A percentile compares a stretch with the other conserved stretches of the same genome.
These are phyloP conservation scores for Cladosporium sphaerospermum DNA, from an alignment of 2,329 filamentous ascomycete species.

Conservation along the genomic window DNA sequence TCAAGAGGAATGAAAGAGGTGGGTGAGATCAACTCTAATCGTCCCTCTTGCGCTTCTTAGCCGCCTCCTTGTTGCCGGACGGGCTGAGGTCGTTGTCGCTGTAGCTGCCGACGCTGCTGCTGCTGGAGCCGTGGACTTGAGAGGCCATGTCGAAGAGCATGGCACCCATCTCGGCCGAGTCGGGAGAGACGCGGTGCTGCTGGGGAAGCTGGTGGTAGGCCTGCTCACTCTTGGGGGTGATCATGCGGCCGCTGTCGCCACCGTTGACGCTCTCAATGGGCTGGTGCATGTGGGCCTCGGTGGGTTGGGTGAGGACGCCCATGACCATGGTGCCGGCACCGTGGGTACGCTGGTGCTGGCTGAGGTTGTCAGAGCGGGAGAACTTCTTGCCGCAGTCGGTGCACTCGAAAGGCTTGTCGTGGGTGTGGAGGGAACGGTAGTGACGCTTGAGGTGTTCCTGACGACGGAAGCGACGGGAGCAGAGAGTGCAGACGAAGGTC, in stretches of 20 bases:
- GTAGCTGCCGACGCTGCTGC: conserved; percentile 33
- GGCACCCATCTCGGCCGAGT: conserved; percentile 63
- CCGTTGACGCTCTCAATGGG: conserved; percentile 30
- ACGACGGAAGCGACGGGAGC: conserved; percentile 93
- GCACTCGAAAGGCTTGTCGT: conserved; percentile 98
- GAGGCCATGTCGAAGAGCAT: conserved; percentile 73
- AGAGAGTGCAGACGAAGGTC: conserved; percentile 94
- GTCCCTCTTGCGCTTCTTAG: conserved; percentile 41
- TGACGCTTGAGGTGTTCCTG: conserved; percentile 99
- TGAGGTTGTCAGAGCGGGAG: conserved; percentile 93
- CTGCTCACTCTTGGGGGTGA: conserved; percentile 30
- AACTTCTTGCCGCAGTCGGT: conserved; percentile 98
- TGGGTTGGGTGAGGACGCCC: conserved; percentile 57
- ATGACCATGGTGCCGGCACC: conserved; percentile 85
- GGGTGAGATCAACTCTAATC: conserved; percentile 24
- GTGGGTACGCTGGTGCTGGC: conserved; percentile 92
- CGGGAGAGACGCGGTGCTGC: conserved; percentile 33
- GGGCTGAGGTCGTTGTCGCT: conserved; percentile 21
- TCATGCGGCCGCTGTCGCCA: conserved; percentile 29
- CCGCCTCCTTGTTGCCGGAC: conserved; percentile 30
- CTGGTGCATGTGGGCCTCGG: conserved; percentile 24
- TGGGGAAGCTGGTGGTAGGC: conserved; percentile 19
- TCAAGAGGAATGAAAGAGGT: conserved; percentile 4
- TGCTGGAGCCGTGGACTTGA: conserved; percentile 61
- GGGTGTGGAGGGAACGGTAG: conserved; percentile 95